Base-by-base conservation (phyloP, 495 filamentous ascomycete genomes). In the Podospora pseudocomata region DNA sequence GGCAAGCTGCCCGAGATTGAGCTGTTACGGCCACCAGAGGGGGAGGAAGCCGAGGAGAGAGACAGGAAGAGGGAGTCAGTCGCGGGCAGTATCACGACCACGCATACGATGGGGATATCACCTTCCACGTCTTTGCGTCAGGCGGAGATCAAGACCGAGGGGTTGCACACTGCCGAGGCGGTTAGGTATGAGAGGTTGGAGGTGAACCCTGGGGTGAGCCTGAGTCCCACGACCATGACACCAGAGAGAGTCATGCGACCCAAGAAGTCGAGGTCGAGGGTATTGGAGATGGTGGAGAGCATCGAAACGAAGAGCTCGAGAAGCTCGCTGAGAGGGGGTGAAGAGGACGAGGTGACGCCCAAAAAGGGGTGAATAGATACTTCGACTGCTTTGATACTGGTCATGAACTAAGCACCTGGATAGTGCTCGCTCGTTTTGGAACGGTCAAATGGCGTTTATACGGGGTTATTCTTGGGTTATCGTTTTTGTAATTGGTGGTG, bases 241-340 rank as follows among this genome's bases (percentile, higher is more conserved):
- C 39, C 39, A 5, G 39, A 49, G 39, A 49, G 39, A 11, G 39
- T 49, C 9, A 49, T 49, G 39, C 7, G 39, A 49, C 39, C 39
- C 5, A 49, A 49, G 2, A 49, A 49, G 39, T 74, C 78, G 11
- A 65, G 74, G 32, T 80, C 79, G 1, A 66, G 78, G 27, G 82
- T 84, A n/a, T 69, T 80, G n/a, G 77, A 78, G 32, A 82, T 84
- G 79, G 81, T 84, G 34, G 76, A 84, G 74, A 80, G 73, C 63
- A 72, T 84, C 54, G 82, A 84, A 74, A 76, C 68, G 19, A 66
- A 71, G 68, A 79, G 77, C 56, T 72, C 66, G 61, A 58, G 55
- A 20, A 58, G 55, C 6, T 19, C 55, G 6, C 55, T 58, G 55
- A 58, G n/a, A n/a, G 55, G 60, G 20, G 15, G 19, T 34, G 30